These are phyloP conservation scores for Kurtzmaniella quercitrusa DNA, from an alignment of 1,139 yeast species.

Conservation along the genomic window DNA sequence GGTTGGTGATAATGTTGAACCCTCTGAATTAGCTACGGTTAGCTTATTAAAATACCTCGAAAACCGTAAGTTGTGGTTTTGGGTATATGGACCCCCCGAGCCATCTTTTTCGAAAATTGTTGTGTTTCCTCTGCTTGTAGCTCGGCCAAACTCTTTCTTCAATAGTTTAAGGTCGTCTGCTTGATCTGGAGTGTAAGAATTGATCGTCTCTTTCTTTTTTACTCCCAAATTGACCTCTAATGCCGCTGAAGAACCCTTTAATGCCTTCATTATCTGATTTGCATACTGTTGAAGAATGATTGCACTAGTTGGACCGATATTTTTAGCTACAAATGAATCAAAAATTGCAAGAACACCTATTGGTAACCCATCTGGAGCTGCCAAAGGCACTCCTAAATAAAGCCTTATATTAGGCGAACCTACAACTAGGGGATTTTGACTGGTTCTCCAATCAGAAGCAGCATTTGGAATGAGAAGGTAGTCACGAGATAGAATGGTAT, in stretches of 20 bases:
- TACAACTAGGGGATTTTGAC: slow-evolving; percentile 55
- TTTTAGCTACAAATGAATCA: slow-evolving; percentile 43
- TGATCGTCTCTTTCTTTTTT: slow-evolving; percentile 1
- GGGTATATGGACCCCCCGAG: slow-evolving; percentile 54
- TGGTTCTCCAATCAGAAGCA: slow-evolving; percentile 62
- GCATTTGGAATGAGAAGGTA: slow-evolving; percentile 56
- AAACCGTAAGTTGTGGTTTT: slow-evolving; percentile 41
- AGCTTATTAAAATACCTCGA: slow-evolving; percentile 21
- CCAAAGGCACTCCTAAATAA: slow-evolving; percentile 61
- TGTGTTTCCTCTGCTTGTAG: slow-evolving; percentile 41
- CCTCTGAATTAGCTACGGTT: background rate
- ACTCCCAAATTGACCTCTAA: slow-evolving; percentile 9
- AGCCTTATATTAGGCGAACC: slow-evolving; percentile 57
- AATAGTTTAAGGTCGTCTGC: slow-evolving; percentile 14
- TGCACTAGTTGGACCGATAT: slow-evolving; percentile 32
- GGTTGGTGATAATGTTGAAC: slow-evolving; percentile 7
- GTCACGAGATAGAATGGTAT: slow-evolving; percentile 55
- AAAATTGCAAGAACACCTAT: slow-evolving; percentile 63
- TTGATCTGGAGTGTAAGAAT: background rate
- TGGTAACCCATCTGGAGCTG: slow-evolving; percentile 31
- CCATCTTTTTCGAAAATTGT: slow-evolving; percentile 59
- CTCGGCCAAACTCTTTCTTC: slow-evolving; percentile 45
- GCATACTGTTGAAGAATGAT: slow-evolving; percentile 34
- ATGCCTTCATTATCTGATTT: slow-evolving; percentile 37
- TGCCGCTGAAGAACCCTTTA: slow-evolving; percentile 31